A percentile compares a stretch with the other conserved stretches of the same genome.
These are phyloP conservation scores for Ogataea minuta DNA, from an alignment of 805 yeast species.

Conservation along the genomic window DNA sequence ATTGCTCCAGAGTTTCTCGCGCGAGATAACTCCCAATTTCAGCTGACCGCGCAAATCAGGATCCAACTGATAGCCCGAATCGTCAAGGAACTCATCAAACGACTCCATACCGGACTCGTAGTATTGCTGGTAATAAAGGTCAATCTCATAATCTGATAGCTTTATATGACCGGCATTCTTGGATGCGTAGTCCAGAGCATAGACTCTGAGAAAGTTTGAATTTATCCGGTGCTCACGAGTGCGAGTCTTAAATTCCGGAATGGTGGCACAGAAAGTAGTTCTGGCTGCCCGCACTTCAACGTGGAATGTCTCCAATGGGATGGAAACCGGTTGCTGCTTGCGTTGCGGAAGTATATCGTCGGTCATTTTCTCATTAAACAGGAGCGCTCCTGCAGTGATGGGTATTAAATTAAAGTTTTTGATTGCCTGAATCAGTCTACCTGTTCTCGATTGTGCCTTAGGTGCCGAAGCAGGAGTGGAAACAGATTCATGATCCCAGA, in stretches of 20 bases:
- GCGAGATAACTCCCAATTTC: constrained; percentile 40
- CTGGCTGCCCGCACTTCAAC: constrained; percentile 7
- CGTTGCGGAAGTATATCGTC: constrained; percentile 16
- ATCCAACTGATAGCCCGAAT: constrained; percentile 15
- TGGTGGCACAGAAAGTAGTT: background rate
- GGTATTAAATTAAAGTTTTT: constrained; percentile 10
- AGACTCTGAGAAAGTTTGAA: constrained; percentile 45
- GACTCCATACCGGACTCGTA: constrained; percentile 24
- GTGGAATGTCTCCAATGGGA: constrained; percentile 17
- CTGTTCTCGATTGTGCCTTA: constrained; percentile 10
- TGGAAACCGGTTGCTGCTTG: constrained; percentile 2
- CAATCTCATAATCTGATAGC: constrained; percentile 35
- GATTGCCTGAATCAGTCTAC: constrained; percentile 10
- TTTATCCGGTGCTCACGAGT: constrained; percentile 51
- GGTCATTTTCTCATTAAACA: constrained; percentile 19
- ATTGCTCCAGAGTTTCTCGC: constrained; percentile 52
- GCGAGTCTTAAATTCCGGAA: constrained; percentile 4
- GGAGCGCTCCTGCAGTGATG: constrained; percentile 11
- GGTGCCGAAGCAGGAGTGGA: background rate
- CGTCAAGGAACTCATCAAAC: constrained; percentile 29
- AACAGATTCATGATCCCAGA: background rate
- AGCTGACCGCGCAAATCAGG: constrained; percentile 17
- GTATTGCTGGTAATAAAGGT: constrained; percentile 29
- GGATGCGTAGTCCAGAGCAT: constrained; percentile 48
- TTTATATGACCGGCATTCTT: constrained; percentile 35